Evolutionary conservation across 2,329 filamentous ascomycete species (phyloP).

Genomic region (Ophiostoma perfectum): DNA sequence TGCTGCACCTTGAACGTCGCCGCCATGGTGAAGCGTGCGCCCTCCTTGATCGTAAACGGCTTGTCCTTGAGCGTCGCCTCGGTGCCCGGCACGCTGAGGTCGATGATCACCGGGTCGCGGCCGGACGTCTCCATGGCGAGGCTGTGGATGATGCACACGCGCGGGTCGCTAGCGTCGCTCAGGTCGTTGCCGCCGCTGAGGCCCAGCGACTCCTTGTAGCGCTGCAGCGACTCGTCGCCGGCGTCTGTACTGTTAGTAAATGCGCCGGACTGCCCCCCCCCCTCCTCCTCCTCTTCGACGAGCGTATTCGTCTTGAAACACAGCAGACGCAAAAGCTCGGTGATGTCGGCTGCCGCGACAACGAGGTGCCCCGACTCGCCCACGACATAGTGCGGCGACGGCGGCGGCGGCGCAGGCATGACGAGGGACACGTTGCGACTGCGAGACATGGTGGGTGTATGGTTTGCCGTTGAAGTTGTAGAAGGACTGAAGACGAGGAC

Average conservation of each 20-base stretch:
- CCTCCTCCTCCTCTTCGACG: no score
- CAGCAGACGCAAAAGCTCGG: slow-evolving; percentile 20
- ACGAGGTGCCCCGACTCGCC: background rate
- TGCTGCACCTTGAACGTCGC: slow-evolving; percentile 94
- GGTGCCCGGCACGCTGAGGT: slow-evolving; percentile 69
- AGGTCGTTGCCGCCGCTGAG: slow-evolving; percentile 68
- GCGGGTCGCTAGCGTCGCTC: slow-evolving; percentile 72
- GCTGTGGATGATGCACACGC: slow-evolving; percentile 88
- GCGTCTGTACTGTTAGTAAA: slow-evolving; percentile 41
- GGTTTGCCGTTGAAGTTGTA: background rate
- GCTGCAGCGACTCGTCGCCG: slow-evolving; percentile 87
- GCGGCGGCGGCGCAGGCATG: slow-evolving; percentile 23
- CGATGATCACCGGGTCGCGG: slow-evolving; percentile 79
- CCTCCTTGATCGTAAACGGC: slow-evolving; percentile 97
- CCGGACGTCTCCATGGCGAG: slow-evolving; percentile 83
- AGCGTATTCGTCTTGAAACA: background rate
- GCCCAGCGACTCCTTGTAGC: slow-evolving; percentile 95
- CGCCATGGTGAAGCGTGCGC: slow-evolving; percentile 88
- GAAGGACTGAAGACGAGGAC: background rate
- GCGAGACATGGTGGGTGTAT: background rate
- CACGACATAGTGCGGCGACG: slow-evolving; percentile 14
- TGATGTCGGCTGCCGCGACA: slow-evolving; percentile 15
- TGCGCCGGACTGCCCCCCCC: no score
- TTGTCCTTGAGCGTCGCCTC: slow-evolving; percentile 77
- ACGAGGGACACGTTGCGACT: slow-evolving; percentile 17